Evolutionary conservation across 768 basidiomycete species (phyloP), one percentile per base, ranked within the genome.

Genomic region (Auriscalpium vulgare): DNA sequence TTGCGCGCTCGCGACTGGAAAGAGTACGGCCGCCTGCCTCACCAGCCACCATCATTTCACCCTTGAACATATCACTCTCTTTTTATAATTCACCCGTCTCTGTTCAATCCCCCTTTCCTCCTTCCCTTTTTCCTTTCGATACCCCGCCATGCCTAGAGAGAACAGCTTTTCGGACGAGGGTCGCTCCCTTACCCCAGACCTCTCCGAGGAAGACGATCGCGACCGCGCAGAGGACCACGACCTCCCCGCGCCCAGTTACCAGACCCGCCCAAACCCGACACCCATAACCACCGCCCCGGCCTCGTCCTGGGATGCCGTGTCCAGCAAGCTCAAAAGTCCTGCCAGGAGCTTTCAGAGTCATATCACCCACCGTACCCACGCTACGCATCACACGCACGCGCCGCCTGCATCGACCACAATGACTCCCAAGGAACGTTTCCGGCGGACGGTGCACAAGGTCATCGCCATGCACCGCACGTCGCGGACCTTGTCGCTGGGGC

Each of bases 401-500:
- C 40, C 40, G 40, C 17, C 40, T 43, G 4, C 17, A 43, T 4
- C 40, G 3, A 46, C 47, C 56, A 45, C 9, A 16, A 14, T 17
- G 34, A 62, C 74, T 1, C 79, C 85, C 0, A 72, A 64, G 16
- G 80, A 82, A 16, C 72, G 71, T 43, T 87, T 87, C 67, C 75
- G 79, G 13, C 64, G 74, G 1, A 72, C 77, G 0, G 85, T 80
- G 38, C 78, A 76, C 55, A 85, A 81, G 67, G 76, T 87, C 47
- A 85, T 88, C 53, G 72, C 79, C 9, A 75, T 88, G 72, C 76
- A 75, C 57, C 80, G 80, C 16, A 78, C 81, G 37, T 76, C 81
- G 21, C 66, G 66, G 2, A 55, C 72, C 66, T 61, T 70, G 55
- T 55, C 61, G 11, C 64, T 69, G 11, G 70, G 71, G 2, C 68